Evolutionary conservation across 2,329 filamentous ascomycete species (phyloP), one percentile per base, ranked within the genome.

Genomic region (Gnomoniopsis smithogilvyi): DNA sequence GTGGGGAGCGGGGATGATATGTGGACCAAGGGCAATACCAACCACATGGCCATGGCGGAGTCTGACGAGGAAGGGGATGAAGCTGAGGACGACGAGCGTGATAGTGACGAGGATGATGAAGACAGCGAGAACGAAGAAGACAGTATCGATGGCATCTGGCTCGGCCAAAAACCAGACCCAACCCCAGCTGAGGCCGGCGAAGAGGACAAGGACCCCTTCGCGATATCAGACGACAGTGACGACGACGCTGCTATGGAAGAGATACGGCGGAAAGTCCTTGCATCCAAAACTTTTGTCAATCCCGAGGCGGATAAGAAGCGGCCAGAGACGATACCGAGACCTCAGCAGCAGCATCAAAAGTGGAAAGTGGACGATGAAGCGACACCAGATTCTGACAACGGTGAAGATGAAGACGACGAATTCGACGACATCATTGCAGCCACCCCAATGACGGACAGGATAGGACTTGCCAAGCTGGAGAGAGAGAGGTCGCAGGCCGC

Each of bases 351-450:
- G 56, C 79, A 80, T 36, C 79, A 82, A 1, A 88, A 91, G 58
- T 84, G 85, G 0, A 86, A 91, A 55, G 83, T 83, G 2, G 85
- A 90, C 61, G 91, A 88, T 3, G 89, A 92, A 63, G 84, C 89
- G 58, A 82, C 76, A 33, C 72, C 76, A 21, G 69, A 62, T 10
- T 72, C 60, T 50, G 78, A 76, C 26, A 83, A 78, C 4, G 82
- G 72, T 50, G 71, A 64, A 6, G 72, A 67, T 6, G 81, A 77
- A 11, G 85, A 80, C 1, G 83, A 86, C 17, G 89, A 92, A 52
- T 96, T 98, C 69, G 94, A 98, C 69, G 89, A 89, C 65, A 96
- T 99, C 72, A 96, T 97, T 69, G 86, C 93, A 66, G 94, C 95
- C 0, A 94, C 91, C 3, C 92, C 92, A 0, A 85, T 96, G 19